Evolutionary conservation across 305 asterid genomes (phyloP).

Genomic region (Fraxinus nigra): DNA sequence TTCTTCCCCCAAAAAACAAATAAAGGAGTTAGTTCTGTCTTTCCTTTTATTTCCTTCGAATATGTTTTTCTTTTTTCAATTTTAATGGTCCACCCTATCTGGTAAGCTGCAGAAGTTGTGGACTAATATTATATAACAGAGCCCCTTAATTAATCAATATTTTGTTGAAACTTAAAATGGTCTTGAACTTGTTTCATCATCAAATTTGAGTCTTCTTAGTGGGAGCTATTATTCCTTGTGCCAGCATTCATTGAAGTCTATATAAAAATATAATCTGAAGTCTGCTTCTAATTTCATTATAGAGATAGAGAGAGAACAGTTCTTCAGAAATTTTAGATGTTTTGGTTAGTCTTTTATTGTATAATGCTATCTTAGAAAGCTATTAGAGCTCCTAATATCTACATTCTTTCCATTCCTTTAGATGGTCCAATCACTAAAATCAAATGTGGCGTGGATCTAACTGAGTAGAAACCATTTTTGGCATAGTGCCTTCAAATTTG

Average conservation of each 20-base stretch:
- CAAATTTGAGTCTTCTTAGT: not conserved
- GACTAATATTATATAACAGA: not conserved
- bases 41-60: not conserved
- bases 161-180: not conserved
- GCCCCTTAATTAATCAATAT: not conserved
- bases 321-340: not conserved
- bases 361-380: not conserved
- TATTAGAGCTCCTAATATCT: not conserved
- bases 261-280: not conserved
- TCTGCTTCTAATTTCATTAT: not conserved
- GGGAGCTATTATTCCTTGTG: not conserved
- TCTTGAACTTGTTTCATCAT: not conserved
- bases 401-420: not conserved
- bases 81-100: not conserved
- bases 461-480: not conserved
- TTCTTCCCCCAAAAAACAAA: not conserved
- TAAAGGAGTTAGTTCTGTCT: not conserved
- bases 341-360: not conserved
- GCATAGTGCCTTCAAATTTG: not conserved
- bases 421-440: not conserved
- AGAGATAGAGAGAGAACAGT: not conserved
- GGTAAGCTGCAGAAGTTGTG: not conserved
- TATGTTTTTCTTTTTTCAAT: not conserved
- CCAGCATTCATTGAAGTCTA: not conserved
- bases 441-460: not conserved